These are phyloP conservation scores for Blakeslea trispora DNA, from an alignment of 371 early-diverging fungal species.

Conservation along the genomic window DNA sequence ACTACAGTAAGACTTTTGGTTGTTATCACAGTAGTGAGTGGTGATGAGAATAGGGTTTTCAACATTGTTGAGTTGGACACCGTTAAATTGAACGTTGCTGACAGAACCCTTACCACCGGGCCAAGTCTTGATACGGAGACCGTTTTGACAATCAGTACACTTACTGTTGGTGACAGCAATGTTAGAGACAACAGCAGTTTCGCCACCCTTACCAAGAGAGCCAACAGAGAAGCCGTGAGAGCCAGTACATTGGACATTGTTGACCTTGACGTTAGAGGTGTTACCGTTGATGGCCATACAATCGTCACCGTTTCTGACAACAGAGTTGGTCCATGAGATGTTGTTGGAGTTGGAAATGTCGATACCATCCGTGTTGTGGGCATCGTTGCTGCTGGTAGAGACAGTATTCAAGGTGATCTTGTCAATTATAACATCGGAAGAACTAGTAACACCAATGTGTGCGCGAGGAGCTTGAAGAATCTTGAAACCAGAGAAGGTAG, in stretches of 20 bases:
- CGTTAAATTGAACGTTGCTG: conserved; percentile 17
- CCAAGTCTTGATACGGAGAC: conserved; percentile 48
- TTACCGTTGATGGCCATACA: conserved; percentile 37
- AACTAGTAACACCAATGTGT: conserved; percentile 32
- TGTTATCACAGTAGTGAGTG: too few relatives aligned
- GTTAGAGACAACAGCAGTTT: conserved; percentile 24
- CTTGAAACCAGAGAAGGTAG: conserved; percentile 32
- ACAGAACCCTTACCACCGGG: conserved; percentile 30
- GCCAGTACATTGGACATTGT: conserved; percentile 25
- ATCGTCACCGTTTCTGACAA: conserved; percentile 33
- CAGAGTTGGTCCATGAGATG: conserved; percentile 23
- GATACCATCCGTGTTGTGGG: conserved; percentile 41
- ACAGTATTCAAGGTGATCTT: conserved; percentile 28
- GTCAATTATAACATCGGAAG: conserved; percentile 26
- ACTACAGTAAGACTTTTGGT: conserved; percentile 20
- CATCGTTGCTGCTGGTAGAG: conserved; percentile 23
- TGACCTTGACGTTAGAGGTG: conserved; percentile 27
- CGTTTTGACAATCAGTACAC: too few relatives aligned
- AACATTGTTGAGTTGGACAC: conserved; percentile 22
- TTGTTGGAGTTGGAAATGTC: conserved; percentile 33
- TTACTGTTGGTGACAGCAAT: conserved; percentile 24
- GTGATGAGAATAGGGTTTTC: conserved; percentile 32
- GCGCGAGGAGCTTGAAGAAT: conserved; percentile 34
- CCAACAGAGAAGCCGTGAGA: conserved; percentile 44
- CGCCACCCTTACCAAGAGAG: conserved; percentile 33